phyloP scores from a whole-genome alignment of 108 stramenopile species.

The Schizochytrium sp. region DNA sequence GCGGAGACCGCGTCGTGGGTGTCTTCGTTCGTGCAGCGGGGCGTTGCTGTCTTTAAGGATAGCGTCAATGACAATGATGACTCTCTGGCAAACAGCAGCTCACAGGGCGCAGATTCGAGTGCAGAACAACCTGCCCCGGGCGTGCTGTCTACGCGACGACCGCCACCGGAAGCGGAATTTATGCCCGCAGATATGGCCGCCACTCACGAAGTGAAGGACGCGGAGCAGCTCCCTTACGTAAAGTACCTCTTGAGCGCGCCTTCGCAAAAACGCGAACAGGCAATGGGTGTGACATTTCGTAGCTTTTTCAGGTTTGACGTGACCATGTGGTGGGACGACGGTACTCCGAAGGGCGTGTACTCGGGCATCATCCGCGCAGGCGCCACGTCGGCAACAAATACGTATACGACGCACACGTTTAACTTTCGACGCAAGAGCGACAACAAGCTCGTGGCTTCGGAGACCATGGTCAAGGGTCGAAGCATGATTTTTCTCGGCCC shows the following conservation, averaged over 20 bases:
- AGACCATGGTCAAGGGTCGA: not conserved
- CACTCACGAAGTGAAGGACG: constrained; percentile 74
- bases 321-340: constrained; percentile 10
- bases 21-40: too few relatives aligned
- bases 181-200: constrained; percentile 74
- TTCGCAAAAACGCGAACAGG: not conserved
- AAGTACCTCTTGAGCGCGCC: not conserved
- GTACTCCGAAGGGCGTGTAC: not conserved
- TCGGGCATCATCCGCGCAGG: not conserved
- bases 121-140: too few relatives aligned
- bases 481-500: constrained; percentile 14
- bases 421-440: constrained; percentile 1
- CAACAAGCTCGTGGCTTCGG: not conserved
- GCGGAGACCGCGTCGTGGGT: too few relatives aligned
- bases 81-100: too few relatives aligned
- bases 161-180: constrained; percentile 82
- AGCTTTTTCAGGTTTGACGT: not conserved
- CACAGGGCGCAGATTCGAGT: too few relatives aligned
- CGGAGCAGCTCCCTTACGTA: constrained; percentile 70
- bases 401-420: constrained; percentile 26
- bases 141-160: not conserved
- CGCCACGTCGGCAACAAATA: not conserved
- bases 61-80: too few relatives aligned
- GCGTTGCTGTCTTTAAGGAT: too few relatives aligned
- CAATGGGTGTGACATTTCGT: constrained; percentile 14